A percentile compares a stretch with the other conserved stretches of the same genome.
These are phyloP conservation scores for Aspergillus fumigatiaffinis DNA, from an alignment of 2,329 filamentous ascomycete species.

Conservation along the genomic window DNA sequence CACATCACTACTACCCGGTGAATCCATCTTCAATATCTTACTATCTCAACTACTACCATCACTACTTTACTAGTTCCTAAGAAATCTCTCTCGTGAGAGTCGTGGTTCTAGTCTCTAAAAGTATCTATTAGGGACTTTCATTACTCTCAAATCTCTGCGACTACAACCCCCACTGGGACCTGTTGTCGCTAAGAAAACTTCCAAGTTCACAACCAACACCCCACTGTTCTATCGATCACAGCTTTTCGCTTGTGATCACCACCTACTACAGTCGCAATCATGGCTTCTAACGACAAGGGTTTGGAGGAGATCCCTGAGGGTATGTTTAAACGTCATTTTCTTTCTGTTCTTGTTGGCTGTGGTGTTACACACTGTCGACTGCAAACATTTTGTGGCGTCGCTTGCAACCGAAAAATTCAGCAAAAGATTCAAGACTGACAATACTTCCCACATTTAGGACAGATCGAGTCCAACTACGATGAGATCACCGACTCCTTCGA, in stretches of 20 bases:
- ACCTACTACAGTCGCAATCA: slow-evolving; percentile 69
- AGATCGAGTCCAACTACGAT: slow-evolving; percentile 99
- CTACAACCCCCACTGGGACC: slow-evolving; percentile 26
- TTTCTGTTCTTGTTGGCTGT: slow-evolving; percentile 2
- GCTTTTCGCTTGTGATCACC: slow-evolving; percentile 71
- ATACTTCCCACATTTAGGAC: slow-evolving; percentile 57
- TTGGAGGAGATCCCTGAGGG: slow-evolving; percentile 96
- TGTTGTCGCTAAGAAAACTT: slow-evolving; percentile 32
- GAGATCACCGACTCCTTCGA: slow-evolving; percentile 99
- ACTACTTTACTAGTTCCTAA: slow-evolving; percentile 26
- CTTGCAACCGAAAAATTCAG: slow-evolving; percentile 7
- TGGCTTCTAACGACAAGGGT: slow-evolving; percentile 91
- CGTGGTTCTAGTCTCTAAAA: slow-evolving; percentile 32
- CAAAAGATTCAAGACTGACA: slow-evolving; percentile 4
- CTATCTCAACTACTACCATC: slow-evolving; percentile 15
- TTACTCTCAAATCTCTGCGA: slow-evolving; percentile 19
- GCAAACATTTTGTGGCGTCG: neutral
- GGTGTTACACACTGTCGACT: neutral
- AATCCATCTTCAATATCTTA: slow-evolving; percentile 11
- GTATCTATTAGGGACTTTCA: slow-evolving; percentile 6
- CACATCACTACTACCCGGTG: slow-evolving; percentile 5
- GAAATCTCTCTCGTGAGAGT: slow-evolving; percentile 33
- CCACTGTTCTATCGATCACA: slow-evolving; percentile 54
- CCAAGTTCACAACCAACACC: slow-evolving; percentile 30
- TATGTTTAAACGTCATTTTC: slow-evolving; percentile 51